Evolutionary conservation across 257 asterid genomes (phyloP).

Genomic region (Buddleja alternifolia): DNA sequence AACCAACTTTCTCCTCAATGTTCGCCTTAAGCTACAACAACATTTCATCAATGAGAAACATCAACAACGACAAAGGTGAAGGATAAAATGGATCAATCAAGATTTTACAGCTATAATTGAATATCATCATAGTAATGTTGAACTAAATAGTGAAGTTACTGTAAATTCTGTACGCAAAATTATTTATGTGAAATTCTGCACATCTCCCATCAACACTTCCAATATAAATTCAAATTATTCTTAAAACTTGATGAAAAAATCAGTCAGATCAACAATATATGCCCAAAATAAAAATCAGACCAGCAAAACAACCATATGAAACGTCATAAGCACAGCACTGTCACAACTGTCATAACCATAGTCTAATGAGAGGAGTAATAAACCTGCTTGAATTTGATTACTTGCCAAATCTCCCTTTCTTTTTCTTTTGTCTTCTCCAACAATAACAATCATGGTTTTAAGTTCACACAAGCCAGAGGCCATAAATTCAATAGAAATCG

Average conservation of each 20-base stretch:
- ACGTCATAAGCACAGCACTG: not conserved
- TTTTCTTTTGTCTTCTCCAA: too few species aligned
- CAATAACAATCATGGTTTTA: not conserved
- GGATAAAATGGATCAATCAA: slow-evolving; percentile 15
- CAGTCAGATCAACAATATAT: not conserved
- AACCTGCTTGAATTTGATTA: not conserved
- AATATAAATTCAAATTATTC: not conserved
- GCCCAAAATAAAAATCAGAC: not conserved
- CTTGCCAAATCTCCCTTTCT: too few species aligned
- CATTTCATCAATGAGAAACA: slow-evolving; percentile 23
- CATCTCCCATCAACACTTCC: not conserved
- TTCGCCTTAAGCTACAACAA: slow-evolving; percentile 56
- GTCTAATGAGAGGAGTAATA: too few species aligned
- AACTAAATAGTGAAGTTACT: not conserved
- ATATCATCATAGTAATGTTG: not conserved
- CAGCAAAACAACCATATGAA: not conserved
- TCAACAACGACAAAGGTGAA: not conserved
- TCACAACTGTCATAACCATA: not conserved
- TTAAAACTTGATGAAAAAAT: not conserved
- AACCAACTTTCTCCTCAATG: slow-evolving; percentile 78
- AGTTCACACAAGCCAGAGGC: too few species aligned
- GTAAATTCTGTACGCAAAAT: too few species aligned
- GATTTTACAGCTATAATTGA: slow-evolving; percentile 2
- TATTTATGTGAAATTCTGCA: not conserved
- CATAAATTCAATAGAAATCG: not conserved